Percentiles rank a stretch among this genome's conserved stretches.
Conservation (phyloP, 441 rosid species). For the Adansonia gregorii region DNA sequence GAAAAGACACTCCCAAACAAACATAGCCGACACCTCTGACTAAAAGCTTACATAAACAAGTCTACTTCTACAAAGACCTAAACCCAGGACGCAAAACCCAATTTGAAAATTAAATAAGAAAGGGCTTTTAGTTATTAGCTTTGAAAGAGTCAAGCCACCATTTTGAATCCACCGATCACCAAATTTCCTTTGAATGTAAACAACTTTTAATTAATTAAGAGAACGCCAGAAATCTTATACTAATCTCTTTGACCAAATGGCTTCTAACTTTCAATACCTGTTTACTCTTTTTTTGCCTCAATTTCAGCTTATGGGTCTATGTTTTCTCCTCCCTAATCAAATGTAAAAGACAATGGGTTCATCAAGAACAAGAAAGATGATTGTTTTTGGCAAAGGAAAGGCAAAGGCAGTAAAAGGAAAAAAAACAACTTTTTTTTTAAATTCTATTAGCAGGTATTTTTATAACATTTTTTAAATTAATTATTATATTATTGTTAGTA, state of each 20-base stretch:
- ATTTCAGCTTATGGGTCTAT: slow-evolving; percentile 20
- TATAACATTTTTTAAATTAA: no score
- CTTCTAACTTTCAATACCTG: neutral
- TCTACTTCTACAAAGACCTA: neutral
- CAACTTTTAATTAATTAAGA: neutral
- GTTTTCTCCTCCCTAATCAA: neutral
- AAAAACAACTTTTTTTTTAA: slow-evolving; percentile 17
- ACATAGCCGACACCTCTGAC: slow-evolving; percentile 6
- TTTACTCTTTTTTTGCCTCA: neutral
- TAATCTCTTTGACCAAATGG: no score
- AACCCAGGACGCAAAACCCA: neutral
- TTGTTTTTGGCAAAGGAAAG: slow-evolving; percentile 26
- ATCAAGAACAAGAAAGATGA: neutral
- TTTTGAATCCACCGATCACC: slow-evolving; percentile 16
- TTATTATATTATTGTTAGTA: no score
- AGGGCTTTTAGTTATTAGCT: neutral
- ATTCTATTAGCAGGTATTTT: no score
- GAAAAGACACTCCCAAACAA: neutral
- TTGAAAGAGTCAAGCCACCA: slow-evolving; percentile 29
- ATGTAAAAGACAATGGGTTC: neutral
- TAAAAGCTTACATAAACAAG: neutral
- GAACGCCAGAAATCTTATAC: no score
- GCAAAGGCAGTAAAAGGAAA: neutral
- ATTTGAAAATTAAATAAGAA: neutral
- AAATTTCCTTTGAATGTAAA: slow-evolving; percentile 25